A percentile compares a stretch with the other conserved stretches of the same genome.
These are phyloP conservation scores for Rhizophora mangle DNA, from an alignment of 345 rosid species.

Conservation along the genomic window DNA sequence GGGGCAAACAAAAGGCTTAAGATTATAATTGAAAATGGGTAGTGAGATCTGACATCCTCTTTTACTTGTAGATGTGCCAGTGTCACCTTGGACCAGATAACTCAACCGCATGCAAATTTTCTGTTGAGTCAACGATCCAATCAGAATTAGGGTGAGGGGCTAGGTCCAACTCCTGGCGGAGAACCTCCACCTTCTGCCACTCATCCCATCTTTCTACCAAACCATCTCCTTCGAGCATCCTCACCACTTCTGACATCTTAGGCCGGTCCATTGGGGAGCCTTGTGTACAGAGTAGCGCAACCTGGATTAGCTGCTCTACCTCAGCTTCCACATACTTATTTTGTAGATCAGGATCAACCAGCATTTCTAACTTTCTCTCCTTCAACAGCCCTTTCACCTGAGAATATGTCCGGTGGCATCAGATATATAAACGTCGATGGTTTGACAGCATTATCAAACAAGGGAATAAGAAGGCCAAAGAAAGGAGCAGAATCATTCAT, in stretches of 20 bases:
- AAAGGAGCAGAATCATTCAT: too few species aligned
- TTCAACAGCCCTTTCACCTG: constrained; percentile 31
- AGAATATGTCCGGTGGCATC: not conserved
- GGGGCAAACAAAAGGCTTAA: not conserved
- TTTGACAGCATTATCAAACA: not conserved
- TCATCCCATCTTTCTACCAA: constrained; percentile 33
- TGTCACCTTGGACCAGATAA: constrained; percentile 31
- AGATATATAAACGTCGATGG: not conserved
- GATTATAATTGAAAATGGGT: not conserved
- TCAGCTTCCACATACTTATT: constrained; percentile 25
- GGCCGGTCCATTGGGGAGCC: constrained; percentile 32
- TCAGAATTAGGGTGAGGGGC: constrained; percentile 22
- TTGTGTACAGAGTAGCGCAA: constrained; percentile 29
- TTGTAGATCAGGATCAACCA: constrained; percentile 32
- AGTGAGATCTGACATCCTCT: not conserved
- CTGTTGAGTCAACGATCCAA: constrained; percentile 31
- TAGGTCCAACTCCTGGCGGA: constrained; percentile 21
- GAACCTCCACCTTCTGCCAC: constrained; percentile 32
- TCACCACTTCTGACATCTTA: constrained; percentile 33
- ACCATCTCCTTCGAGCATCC: constrained; percentile 36
- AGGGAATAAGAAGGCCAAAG: too few species aligned
- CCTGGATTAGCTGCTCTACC: constrained; percentile 32
- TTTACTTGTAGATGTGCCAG: not conserved
- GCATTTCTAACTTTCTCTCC: constrained; percentile 31
- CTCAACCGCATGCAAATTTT: constrained; percentile 31